A percentile compares a stretch with the other conserved stretches of the same genome.
Evolutionary conservation across 192 early-diverging fungal genomes (phyloP).

Genomic region (Thoreauomyces humboldtii): DNA sequence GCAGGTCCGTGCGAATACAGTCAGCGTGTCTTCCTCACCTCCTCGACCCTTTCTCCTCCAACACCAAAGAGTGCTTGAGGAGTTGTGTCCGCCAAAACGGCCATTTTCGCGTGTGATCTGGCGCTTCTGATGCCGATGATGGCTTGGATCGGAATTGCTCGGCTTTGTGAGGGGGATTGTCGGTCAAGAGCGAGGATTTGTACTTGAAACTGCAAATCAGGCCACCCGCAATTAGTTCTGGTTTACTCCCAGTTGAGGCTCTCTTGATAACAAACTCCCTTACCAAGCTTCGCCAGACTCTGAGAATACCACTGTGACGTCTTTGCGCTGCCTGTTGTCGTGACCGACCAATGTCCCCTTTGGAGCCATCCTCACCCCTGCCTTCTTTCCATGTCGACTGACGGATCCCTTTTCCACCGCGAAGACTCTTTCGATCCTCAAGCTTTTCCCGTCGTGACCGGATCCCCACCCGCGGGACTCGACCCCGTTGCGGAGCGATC

Average conservation of each 20-base stretch:
- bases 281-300: slow-evolving; percentile 60
- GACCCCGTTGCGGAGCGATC: slow-evolving; percentile 51
- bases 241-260: neutral
- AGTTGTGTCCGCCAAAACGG: slow-evolving; percentile 32
- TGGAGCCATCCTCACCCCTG: slow-evolving; percentile 36
- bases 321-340: slow-evolving; percentile 21
- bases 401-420: slow-evolving; percentile 49
- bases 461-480: slow-evolving; percentile 65
- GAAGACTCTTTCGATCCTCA: slow-evolving; percentile 58
- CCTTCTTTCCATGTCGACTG: slow-evolving; percentile 41
- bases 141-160: slow-evolving; percentile 10
- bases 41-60: slow-evolving; percentile 14
- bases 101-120: slow-evolving; percentile 28
- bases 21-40: neutral
- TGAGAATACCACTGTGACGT: slow-evolving; percentile 53
- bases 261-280: neutral
- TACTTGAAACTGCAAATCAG: slow-evolving; percentile 53
- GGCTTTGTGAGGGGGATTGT: slow-evolving; percentile 39
- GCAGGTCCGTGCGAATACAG: neutral
- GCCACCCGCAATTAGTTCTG: neutral
- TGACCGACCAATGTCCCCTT: slow-evolving; percentile 28
- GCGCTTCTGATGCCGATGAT: neutral
- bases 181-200: slow-evolving; percentile 44
- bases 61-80: slow-evolving; percentile 11
- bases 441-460: slow-evolving; percentile 73